A percentile compares a stretch with the other conserved stretches of the same genome.
Evolutionary conservation across 495 filamentous ascomycete genomes (phyloP).

Genomic region (Aspergillus hancockii): DNA sequence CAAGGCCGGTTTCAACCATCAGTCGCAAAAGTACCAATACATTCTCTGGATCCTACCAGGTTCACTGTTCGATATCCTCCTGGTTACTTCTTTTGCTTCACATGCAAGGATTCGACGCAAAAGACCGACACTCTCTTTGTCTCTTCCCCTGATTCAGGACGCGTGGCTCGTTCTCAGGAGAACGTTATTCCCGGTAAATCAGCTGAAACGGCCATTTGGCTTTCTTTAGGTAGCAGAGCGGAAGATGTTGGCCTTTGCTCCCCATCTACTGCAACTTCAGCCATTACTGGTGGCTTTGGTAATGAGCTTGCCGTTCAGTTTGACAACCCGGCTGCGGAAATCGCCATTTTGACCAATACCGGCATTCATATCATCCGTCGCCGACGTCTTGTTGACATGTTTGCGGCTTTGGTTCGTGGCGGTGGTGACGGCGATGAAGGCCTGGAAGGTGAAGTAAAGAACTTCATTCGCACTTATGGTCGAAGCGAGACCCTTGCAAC

Average conservation of each 20-base stretch:
- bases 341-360: slow-evolving; percentile 87
- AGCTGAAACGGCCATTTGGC: slow-evolving; percentile 72
- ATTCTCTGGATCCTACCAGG: slow-evolving; percentile 53
- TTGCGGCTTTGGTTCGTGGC: slow-evolving; percentile 73
- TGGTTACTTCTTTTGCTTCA: slow-evolving; percentile 87
- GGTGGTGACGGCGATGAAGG: slow-evolving; percentile 77
- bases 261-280: slow-evolving; percentile 63
- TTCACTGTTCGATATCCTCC: slow-evolving; percentile 73
- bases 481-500: slow-evolving; percentile 83
- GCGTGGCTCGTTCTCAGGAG: slow-evolving; percentile 63
- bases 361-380: slow-evolving; percentile 84
- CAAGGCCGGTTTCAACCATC: slow-evolving; percentile 30
- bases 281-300: slow-evolving; percentile 79
- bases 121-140: slow-evolving; percentile 73
- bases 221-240: slow-evolving; percentile 66
- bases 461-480: slow-evolving; percentile 81
- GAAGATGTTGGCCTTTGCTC: slow-evolving; percentile 79
- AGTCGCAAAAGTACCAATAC: slow-evolving; percentile 35
- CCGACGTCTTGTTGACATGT: slow-evolving; percentile 86
- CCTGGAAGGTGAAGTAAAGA: slow-evolving; percentile 74
- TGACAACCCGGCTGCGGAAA: slow-evolving; percentile 74
- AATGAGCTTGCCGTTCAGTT: slow-evolving; percentile 96
- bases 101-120: slow-evolving; percentile 51
- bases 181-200: slow-evolving; percentile 48
- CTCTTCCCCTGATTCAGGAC: slow-evolving; percentile 82